Evolutionary conservation across 768 basidiomycete genomes (phyloP).

Genomic region (Cyclocybe cylindracea): DNA sequence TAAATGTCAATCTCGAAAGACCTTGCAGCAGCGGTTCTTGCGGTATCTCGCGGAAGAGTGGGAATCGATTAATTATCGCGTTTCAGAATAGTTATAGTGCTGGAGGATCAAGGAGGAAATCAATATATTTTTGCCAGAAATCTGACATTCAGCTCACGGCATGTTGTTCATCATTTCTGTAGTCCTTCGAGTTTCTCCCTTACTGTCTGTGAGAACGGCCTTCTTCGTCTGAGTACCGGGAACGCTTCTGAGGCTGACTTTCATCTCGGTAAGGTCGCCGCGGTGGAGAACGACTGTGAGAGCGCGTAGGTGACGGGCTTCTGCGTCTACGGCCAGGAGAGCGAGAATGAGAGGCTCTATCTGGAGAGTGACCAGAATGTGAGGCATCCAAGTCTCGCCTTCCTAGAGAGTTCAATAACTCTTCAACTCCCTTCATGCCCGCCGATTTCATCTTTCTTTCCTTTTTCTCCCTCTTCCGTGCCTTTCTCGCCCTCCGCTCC

Average conservation of each 20-base stretch:
- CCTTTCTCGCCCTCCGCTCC: constrained; percentile 75
- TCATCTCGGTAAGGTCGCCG: constrained; percentile 14
- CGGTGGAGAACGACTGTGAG: constrained; percentile 12
- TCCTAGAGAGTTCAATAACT: constrained; percentile 56
- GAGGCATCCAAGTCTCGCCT: constrained; percentile 6
- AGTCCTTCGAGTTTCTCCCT: constrained; percentile 14
- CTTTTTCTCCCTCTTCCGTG: constrained; percentile 71
- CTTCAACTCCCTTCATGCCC: constrained; percentile 66
- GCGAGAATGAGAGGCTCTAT: constrained; percentile 12
- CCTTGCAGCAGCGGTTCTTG: no score
- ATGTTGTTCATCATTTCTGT: background rate
- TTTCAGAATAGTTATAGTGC: background rate
- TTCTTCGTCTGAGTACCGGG: constrained; percentile 18
- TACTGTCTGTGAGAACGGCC: constrained; percentile 7
- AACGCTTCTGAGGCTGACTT: constrained; percentile 5
- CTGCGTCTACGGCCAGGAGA: constrained; percentile 16
- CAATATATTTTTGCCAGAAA: background rate
- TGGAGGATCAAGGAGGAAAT: background rate
- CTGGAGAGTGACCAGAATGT: constrained; percentile 16
- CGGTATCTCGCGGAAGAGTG: no score
- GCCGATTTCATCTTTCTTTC: constrained; percentile 60
- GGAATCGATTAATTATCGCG: no score
- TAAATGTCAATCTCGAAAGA: no score
- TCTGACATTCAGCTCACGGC: constrained; percentile 1
- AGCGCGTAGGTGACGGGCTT: constrained; percentile 23